A percentile compares a stretch with the other conserved stretches of the same genome.
Evolutionary conservation across 306 rosid genomes (phyloP).

Genomic region (Vicia faba): DNA sequence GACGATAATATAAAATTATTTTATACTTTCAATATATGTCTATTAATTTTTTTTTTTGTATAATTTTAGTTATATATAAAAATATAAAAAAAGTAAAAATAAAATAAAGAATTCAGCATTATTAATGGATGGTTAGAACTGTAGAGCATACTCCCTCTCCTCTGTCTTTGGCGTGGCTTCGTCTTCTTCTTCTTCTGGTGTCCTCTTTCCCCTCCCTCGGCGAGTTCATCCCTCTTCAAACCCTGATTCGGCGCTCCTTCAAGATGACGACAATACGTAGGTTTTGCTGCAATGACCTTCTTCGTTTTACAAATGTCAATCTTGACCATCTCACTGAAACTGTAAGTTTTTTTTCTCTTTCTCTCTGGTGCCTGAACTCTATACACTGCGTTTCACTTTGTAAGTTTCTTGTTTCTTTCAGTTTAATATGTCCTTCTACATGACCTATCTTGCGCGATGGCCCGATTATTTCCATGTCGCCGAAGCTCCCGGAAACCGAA

Average conservation of each 20-base stretch:
- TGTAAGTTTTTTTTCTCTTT: conserved; percentile 35
- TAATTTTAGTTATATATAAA: too few species aligned
- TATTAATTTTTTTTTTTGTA: too few species aligned
- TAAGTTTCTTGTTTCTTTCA: conserved; percentile 31
- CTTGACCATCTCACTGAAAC: conserved; percentile 98
- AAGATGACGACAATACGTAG: conserved; percentile 90
- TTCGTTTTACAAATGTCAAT: conserved; percentile 83
- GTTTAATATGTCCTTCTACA: conserved; percentile 98
- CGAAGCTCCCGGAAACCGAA: conserved; percentile 71
- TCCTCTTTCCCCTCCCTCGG: background rate
- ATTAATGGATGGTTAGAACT: too few species aligned
- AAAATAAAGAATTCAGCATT: too few species aligned
- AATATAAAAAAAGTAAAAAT: too few species aligned
- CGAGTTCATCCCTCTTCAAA: background rate
- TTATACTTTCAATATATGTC: too few species aligned
- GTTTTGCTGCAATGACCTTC: conserved; percentile 96
- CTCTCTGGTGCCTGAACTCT: background rate
- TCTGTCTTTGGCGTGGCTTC: background rate
- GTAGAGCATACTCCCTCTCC: too few species aligned
- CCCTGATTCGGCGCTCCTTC: too few species aligned
- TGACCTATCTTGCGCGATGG: conserved; percentile 98
- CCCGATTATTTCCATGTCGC: conserved; percentile 97
- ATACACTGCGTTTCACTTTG: background rate
- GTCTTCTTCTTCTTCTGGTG: background rate
- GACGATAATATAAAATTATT: too few species aligned